Evolutionary conservation across 352 stramenopile genomes (phyloP), one percentile per base, ranked within the genome.

Genomic region (Phytophthora hibernalis): DNA sequence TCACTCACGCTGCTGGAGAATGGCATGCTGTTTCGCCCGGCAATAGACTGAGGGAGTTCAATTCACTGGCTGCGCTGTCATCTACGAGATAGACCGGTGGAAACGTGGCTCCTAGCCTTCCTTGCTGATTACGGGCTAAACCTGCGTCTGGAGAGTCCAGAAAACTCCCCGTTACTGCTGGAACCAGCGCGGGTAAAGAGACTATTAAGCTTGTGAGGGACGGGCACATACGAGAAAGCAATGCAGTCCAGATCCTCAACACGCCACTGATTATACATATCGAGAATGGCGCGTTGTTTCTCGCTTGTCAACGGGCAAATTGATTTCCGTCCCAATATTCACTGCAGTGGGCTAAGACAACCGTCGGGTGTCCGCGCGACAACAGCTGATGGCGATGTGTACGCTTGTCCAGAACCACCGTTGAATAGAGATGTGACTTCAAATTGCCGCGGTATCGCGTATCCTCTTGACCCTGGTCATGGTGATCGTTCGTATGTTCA

Each of bases 181-280:
- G 65, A 71, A 18, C 44, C 54, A 56, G 45, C 52, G 5, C 52
- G 57, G 3, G 45, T 79, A 44, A 94, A 96, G 1, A 92, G 52
- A 7, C 52, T 30, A 16, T 80, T 92, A 11, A 91, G 56, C 57
- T 93, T 94, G 61, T 91, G 84, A 5, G 82, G 77, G 6, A 96
- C 82, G 1, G 88, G 88, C 0, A 91, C 88, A 37, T 94, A 96
- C 5, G 84, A 89, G n/a, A 96, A 79, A 10, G 88, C 88, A 12
- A 92, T 86, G 51, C 85, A 93, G 48, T 95, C 88, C 20, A 96
- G 55, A 54, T 96, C 88, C 70, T 96, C 88, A 13, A 93, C 86
- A 11, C 85, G 83, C 88, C 88, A 96, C 49, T 96, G 88, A 54
- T 94, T 91, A 68, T 95, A 96, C 87, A 96, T 95, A 18, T 96